These are phyloP conservation scores for Suillus alpinus DNA, from an alignment of 768 basidiomycete species.

Conservation along the genomic window DNA sequence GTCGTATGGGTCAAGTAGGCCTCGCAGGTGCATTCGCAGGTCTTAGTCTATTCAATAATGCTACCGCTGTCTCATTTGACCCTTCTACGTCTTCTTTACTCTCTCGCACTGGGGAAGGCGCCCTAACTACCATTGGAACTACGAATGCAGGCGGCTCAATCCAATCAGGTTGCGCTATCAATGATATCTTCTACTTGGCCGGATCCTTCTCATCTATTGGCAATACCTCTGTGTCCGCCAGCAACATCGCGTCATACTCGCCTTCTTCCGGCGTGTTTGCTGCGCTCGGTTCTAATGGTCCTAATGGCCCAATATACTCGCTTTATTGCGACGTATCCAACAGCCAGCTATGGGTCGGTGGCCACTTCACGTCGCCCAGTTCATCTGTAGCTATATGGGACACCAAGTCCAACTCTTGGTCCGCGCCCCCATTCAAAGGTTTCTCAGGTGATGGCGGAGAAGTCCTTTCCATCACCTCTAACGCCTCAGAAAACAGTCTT, in stretches of 20 bases:
- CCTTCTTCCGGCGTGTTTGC: constrained; percentile 56
- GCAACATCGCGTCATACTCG: constrained; percentile 78
- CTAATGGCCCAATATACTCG: constrained; percentile 71
- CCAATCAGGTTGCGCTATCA: constrained; percentile 66
- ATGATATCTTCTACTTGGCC: constrained; percentile 71
- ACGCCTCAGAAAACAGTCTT: constrained; percentile 66
- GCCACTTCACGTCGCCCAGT: constrained; percentile 67
- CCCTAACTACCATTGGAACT: constrained; percentile 65
- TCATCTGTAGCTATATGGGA: constrained; percentile 73
- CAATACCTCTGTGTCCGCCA: constrained; percentile 41
- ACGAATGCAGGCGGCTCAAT: constrained; percentile 83
- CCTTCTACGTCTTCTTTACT: constrained; percentile 70
- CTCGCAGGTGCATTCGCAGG: constrained; percentile 88
- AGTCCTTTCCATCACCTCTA: constrained; percentile 75
- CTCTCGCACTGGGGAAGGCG: constrained; percentile 61
- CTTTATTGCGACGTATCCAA: constrained; percentile 73
- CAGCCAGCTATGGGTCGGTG: constrained; percentile 75
- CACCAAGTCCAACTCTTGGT: constrained; percentile 63
- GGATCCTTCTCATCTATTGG: constrained; percentile 80
- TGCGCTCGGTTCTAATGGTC: constrained; percentile 62
- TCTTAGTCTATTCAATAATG: constrained; percentile 69
- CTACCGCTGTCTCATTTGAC: constrained; percentile 57
- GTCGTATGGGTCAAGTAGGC: constrained; percentile 88
- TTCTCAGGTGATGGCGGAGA: constrained; percentile 65
- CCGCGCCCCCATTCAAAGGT: constrained; percentile 76